Evolutionary conservation across 2,329 filamentous ascomycete genomes (phyloP).

Genomic region (Ilyonectria mors-panacis): DNA sequence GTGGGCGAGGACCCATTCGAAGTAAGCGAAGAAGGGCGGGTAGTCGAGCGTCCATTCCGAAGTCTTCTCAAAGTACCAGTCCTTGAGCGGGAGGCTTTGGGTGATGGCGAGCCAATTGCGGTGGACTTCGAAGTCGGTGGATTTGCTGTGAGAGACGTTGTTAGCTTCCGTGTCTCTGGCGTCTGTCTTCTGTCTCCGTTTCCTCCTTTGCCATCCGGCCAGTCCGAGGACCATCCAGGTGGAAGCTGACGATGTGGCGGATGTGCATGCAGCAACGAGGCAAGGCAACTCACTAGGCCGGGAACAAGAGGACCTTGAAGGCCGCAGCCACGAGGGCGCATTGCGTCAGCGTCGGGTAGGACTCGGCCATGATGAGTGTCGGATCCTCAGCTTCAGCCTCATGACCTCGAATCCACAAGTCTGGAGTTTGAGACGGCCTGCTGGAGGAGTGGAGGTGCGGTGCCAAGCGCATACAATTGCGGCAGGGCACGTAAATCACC

Average conservation of each 20-base stretch:
- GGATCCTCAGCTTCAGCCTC: constrained; percentile 37
- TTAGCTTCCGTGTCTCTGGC: constrained; percentile 6
- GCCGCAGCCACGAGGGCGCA: constrained; percentile 89
- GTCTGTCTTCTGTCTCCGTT: background rate
- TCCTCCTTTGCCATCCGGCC: background rate
- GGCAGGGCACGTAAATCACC: constrained; percentile 19
- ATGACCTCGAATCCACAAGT: constrained; percentile 39
- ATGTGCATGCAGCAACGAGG: constrained; percentile 8
- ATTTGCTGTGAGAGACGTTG: constrained; percentile 77
- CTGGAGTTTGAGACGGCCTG: constrained; percentile 7
- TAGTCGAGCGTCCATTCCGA: constrained; percentile 99
- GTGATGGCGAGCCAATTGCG: constrained; percentile 99
- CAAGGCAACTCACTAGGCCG: constrained; percentile 82
- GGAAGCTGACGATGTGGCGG: background rate
- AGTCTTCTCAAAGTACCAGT: constrained; percentile 98
- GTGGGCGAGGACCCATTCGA: constrained; percentile 93
- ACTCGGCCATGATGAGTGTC: constrained; percentile 76
- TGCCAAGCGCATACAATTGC: constrained; percentile 12
- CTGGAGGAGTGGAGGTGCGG: constrained; percentile 15
- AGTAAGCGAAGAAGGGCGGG: constrained; percentile 97
- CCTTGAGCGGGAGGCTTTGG: constrained; percentile 84
- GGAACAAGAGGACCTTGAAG: constrained; percentile 92
- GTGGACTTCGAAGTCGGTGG: constrained; percentile 98
- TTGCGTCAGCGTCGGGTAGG: constrained; percentile 90
- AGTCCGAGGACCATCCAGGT: background rate